Percentiles rank a stretch among this genome's conserved stretches.
Conservation (phyloP, 148 eudicot genomes). For the Nepenthes mirabilis region DNA sequence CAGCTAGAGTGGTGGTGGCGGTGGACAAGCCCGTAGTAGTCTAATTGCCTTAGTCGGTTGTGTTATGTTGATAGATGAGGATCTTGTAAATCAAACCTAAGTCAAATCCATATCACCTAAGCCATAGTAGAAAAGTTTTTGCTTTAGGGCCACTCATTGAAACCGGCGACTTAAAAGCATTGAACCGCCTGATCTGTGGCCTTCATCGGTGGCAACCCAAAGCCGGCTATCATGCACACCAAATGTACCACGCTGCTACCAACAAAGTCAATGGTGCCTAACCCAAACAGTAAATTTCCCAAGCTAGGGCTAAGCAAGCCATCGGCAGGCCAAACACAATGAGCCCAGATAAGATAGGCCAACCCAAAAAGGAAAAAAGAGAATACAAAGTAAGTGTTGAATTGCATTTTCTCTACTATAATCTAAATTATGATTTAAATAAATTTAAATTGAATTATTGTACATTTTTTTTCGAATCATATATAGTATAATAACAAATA, state of each 20-base stretch:
- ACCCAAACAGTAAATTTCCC: constrained; percentile 27
- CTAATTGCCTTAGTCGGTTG: constrained; percentile 39
- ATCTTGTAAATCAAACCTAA: constrained; percentile 47
- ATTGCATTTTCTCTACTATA: constrained; percentile 61
- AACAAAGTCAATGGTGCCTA: constrained; percentile 60
- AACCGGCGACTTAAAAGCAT: constrained; percentile 48
- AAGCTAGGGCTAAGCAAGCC: constrained; percentile 52
- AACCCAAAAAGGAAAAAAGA: constrained; percentile 46
- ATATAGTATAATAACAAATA: no score
- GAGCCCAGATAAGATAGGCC: constrained; percentile 54
- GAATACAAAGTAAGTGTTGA: constrained; percentile 44
- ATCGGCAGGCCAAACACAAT: constrained; percentile 56
- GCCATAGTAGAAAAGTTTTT: constrained; percentile 57
- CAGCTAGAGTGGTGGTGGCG: constrained; percentile 49
- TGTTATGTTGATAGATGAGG: constrained; percentile 25
- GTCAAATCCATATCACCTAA: constrained; percentile 70
- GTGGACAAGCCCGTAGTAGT: constrained; percentile 48
- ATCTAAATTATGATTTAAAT: no score
- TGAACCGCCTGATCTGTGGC: constrained; percentile 66
- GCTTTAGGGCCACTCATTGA: constrained; percentile 52
- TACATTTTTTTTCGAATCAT: no score
- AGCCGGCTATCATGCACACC: constrained; percentile 55
- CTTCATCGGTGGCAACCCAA: constrained; percentile 50
- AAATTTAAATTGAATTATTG: no score
- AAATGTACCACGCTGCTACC: constrained; percentile 64